Percentiles rank a stretch among this genome's conserved stretches.
phyloP scores from a whole-genome alignment of 257 asterid species.

The Solanum sparsipilum region DNA sequence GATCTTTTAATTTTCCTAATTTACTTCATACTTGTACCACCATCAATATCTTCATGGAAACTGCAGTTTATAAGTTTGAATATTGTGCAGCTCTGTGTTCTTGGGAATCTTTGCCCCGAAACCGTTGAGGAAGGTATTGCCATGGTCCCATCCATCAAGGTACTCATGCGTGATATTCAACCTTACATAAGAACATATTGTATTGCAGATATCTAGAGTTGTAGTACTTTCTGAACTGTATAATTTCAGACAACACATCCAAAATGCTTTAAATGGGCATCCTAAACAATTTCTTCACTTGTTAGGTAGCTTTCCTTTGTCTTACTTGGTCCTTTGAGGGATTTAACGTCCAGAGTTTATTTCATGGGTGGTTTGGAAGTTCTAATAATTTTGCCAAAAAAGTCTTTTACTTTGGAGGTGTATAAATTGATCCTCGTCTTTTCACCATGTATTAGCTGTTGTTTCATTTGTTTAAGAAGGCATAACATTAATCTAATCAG shows the following conservation, averaged over 20 bases:
- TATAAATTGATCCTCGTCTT: background rate
- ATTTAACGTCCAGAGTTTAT: background rate
- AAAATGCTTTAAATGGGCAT: background rate
- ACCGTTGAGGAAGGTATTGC: slow-evolving; percentile 88
- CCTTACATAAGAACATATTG: background rate
- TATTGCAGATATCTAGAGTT: background rate
- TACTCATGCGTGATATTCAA: slow-evolving; percentile 7
- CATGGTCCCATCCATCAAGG: slow-evolving; percentile 97
- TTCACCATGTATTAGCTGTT: background rate
- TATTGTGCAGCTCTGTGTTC: slow-evolving; percentile 65
- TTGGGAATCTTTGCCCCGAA: slow-evolving; percentile 94
- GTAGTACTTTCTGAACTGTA: background rate
- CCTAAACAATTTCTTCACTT: background rate
- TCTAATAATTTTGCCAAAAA: background rate
- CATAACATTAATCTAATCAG: background rate
- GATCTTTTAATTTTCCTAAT: background rate
- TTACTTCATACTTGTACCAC: background rate
- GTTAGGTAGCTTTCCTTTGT: background rate
- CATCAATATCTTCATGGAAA: background rate
- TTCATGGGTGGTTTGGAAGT: background rate
- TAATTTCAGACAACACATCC: background rate
- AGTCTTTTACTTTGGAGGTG: background rate
- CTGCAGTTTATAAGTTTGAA: background rate
- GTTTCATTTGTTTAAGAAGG: background rate
- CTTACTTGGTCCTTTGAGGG: background rate